Base-by-base conservation (phyloP, 331 rosid species). In the Saraca asoca region DNA sequence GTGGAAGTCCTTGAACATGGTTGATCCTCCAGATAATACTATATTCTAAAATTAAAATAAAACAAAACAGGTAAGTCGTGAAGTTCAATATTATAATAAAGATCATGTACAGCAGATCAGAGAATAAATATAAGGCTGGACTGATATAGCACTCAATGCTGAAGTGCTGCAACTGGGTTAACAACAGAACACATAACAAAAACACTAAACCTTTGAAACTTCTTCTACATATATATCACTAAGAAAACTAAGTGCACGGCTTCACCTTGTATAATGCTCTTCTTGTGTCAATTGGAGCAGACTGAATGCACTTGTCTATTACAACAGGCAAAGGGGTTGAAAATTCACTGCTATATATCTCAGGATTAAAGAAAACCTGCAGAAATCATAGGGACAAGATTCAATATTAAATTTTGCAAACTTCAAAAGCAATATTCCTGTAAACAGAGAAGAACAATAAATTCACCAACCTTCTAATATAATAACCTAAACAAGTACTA, bases 1-100 rank as follows among this genome's bases (percentile, higher is more conserved):
- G 66, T 84, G 90, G 75, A 94, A 94, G 89, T 94, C 99, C 87
- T 90, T 94, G 86, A 94, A 94, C 96, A 94, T 94, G 62, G 99
- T 94, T 74, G 99, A 94, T 45, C 99, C 99, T 54, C 99, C 99
- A 19, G 99, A 94, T 74, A 94, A 72, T 64, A 94, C 99, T 44
- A 94, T 79, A 78, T 94, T 94, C 99, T 94, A 88, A 71, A 80
- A 64, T 53, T 38, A 68, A 64, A 39, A 50, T 54, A 19, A 42
- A 11, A 37, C 35, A 41, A 13, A 48, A 39, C 19, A 15, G 52
- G 66, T 17, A 66, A 54, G 58, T 1, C 48, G 46, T 60, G 19
- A 44, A 58, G 31, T 7, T 64, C 62, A 43, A 68, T 48, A 12
- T 12, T 48, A 48, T 24, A 48, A 15, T 31, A 46, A 51, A 42